These are phyloP conservation scores for Aspergillus pseudoterreus DNA, from an alignment of 2,329 filamentous ascomycete species.

Conservation along the genomic window DNA sequence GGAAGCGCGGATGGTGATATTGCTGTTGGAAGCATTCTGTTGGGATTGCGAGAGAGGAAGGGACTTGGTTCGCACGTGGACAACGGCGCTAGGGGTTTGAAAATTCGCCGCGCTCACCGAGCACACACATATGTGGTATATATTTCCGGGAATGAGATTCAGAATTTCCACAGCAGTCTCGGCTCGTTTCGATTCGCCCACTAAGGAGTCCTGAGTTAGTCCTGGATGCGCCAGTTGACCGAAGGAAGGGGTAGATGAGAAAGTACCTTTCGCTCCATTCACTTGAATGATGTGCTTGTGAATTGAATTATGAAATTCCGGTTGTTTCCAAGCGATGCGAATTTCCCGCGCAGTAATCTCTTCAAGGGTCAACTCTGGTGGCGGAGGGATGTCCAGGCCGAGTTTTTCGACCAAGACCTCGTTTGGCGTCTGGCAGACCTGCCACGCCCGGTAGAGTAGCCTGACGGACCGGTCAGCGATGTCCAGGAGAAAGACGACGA, in stretches of 20 bases:
- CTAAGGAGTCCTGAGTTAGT: slow-evolving; percentile 39
- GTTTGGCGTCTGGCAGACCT: slow-evolving; percentile 85
- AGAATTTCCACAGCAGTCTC: slow-evolving; percentile 90
- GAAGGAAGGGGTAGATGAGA: not conserved
- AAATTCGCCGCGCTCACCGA: slow-evolving; percentile 90
- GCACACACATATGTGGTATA: slow-evolving; percentile 90
- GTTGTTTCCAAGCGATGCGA: slow-evolving; percentile 84
- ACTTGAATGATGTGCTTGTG: slow-evolving; percentile 89
- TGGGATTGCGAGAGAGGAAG: slow-evolving; percentile 38
- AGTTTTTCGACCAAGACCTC: slow-evolving; percentile 87
- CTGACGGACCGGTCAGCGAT: slow-evolving; percentile 41
- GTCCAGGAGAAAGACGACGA: not conserved
- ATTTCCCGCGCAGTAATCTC: slow-evolving; percentile 84
- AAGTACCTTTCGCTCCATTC: slow-evolving; percentile 79
- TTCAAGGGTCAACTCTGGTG: slow-evolving; percentile 84
- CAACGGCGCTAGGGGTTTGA: slow-evolving; percentile 79
- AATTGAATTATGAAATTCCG: slow-evolving; percentile 63
- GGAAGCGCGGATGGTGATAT: slow-evolving; percentile 50
- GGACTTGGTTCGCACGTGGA: slow-evolving; percentile 73
- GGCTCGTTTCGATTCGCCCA: slow-evolving; percentile 76
- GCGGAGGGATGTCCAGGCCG: slow-evolving; percentile 86
- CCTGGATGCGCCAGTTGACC: not conserved
- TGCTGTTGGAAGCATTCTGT: slow-evolving; percentile 30
- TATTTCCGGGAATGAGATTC: slow-evolving; percentile 78
- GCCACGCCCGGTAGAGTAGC: slow-evolving; percentile 80